Evolutionary conservation across 768 basidiomycete genomes (phyloP).

Genomic region (Tulasnella sp.): DNA sequence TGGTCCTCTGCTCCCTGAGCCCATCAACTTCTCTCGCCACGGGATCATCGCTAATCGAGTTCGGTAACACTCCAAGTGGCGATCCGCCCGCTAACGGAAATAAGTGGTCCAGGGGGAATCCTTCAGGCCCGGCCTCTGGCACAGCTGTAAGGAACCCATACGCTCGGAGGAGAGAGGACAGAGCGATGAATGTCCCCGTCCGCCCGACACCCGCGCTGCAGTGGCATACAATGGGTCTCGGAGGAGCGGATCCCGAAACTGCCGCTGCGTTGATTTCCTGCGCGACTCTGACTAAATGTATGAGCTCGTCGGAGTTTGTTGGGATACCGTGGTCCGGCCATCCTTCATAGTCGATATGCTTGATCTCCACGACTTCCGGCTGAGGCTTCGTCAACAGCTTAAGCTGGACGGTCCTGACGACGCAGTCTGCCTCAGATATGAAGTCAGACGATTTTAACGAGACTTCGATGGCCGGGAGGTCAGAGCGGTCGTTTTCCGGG

Average conservation of each 20-base stretch:
- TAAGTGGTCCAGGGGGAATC: constrained; percentile 12
- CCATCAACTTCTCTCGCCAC: constrained; percentile 64
- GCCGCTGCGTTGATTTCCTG: neutral
- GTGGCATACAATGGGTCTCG: constrained; percentile 69
- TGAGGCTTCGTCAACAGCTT: neutral
- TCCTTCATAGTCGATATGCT: constrained; percentile 58
- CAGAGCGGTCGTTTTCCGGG: constrained; percentile 28
- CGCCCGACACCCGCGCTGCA: constrained; percentile 85
- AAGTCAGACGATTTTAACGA: constrained; percentile 38
- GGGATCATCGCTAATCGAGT: constrained; percentile 36
- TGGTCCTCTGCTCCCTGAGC: constrained; percentile 65
- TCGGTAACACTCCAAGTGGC: constrained; percentile 47
- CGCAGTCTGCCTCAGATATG: constrained; percentile 47
- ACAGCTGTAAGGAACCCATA: constrained; percentile 22
- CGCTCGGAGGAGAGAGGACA: constrained; percentile 64
- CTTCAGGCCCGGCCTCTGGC: constrained; percentile 14
- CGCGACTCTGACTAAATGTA: neutral
- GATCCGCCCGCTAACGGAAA: constrained; percentile 26
- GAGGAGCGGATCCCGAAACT: constrained; percentile 18
- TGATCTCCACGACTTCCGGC: constrained; percentile 29
- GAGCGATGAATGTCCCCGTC: constrained; percentile 74
- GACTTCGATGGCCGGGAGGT: constrained; percentile 40
- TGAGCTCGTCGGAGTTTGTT: neutral
- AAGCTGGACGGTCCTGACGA: constrained; percentile 41
- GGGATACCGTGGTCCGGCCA: constrained; percentile 90